Percentiles rank a stretch among this genome's conserved stretches.
Evolutionary conservation across 208 protist genomes (phyloP).

Genomic region (Leishmania arabica): DNA sequence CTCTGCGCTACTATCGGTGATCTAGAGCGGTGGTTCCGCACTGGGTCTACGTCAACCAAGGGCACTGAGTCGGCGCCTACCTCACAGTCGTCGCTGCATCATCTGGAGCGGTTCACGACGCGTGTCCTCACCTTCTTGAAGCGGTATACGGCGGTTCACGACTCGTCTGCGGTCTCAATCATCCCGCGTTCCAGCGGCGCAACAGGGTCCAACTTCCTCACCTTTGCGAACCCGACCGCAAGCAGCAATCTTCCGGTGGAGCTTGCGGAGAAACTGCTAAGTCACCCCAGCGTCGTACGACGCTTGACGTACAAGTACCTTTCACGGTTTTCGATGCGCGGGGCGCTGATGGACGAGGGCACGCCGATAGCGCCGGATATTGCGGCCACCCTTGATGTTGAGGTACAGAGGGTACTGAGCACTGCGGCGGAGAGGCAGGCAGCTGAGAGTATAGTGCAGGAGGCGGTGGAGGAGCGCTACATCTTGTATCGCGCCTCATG

Average conservation of each 20-base stretch:
- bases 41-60: conserved; percentile 73
- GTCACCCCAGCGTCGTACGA: conserved; percentile 31
- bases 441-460: conserved; percentile 45
- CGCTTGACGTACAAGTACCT: conserved; percentile 42
- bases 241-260: neutral
- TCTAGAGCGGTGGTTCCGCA: conserved; percentile 85
- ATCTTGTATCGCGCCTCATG: conserved; percentile 59
- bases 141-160: conserved; percentile 21
- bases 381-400: conserved; percentile 14
- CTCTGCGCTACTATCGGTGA: conserved; percentile 75
- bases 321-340: conserved; percentile 34
- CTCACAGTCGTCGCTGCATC: conserved; percentile 56
- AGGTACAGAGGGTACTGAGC: conserved; percentile 15
- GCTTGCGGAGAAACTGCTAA: conserved; percentile 41
- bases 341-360: conserved; percentile 34
- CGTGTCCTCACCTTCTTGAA: conserved; percentile 54
- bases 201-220: conserved; percentile 2
- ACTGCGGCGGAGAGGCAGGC: conserved; percentile 27
- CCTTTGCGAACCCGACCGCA: neutral
- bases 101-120: conserved; percentile 54
- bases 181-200: neutral
- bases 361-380: conserved; percentile 11
- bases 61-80: conserved; percentile 64
- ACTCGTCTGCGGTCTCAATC: neutral
- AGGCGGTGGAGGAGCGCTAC: conserved; percentile 84